Base-by-base conservation (phyloP, 305 asterid genomes). In the Fraxinus xanthoxyloides region DNA sequence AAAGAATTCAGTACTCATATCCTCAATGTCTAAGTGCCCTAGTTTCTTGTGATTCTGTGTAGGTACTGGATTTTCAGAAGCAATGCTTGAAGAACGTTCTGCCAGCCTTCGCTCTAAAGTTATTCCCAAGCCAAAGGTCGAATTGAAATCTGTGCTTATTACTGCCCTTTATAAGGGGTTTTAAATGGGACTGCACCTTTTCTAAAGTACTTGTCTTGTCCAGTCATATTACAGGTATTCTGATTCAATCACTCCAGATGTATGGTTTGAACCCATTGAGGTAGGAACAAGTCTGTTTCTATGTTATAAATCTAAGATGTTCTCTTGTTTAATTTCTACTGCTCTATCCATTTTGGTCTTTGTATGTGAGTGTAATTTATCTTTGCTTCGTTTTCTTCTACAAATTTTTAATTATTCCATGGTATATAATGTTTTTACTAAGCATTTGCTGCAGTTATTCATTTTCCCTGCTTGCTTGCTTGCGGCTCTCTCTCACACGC, bases 31-130 rank as follows among this genome's bases (percentile, higher is more conserved):
- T 65, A 72, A 85, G 72, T 74, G 40, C 61, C 72, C 72, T 51
- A 77, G 80, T 54, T 82, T 63, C 54, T 83, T 84, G 74, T 77
- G 70, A 81, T 83, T 26, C 80, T 77, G 73, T 69, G 76, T 84
- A 96, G 99, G 99, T 79, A 94, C 99, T 77, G 98, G 98, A 78
- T 94, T 96, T 91, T 87, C 97, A 83, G 98, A 96, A 85, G 86
- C 88, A 76, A 79, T 90, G 97, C 98, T 97, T 79, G 97, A 93
- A 84, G 97, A 97, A 85, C 92, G 95, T 59, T 97, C 98, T 77
- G 80, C 90, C 80, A 93, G 97, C 85, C 95, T 93, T 79, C 92
- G 95, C 79, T 88, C 95, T 67, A 92, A 96, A 90, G 91, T 95
- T 85, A 93, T 93, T 85, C 85, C 90, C 65, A 90, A 83, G 84